phyloP scores from a whole-genome alignment of 1,284 basidiomycete genomes.

The Coniophora puteana region DNA sequence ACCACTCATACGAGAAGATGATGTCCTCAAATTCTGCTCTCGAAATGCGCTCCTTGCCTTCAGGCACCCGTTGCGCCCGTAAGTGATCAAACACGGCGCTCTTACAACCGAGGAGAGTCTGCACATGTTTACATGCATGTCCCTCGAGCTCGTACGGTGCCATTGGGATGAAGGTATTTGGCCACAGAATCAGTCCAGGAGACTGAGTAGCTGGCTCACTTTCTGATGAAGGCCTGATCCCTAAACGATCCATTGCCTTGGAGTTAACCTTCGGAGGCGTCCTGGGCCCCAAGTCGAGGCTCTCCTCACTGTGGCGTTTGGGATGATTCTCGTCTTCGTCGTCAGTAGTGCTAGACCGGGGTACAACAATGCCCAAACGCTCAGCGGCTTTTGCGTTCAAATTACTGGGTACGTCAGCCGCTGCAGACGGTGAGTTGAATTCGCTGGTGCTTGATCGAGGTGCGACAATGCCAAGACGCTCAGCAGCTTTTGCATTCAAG shows the following conservation, averaged over 20 bases:
- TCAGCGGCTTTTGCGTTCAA: neutral
- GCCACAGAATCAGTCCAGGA: slow-evolving; percentile 51
- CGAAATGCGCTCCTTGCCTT: slow-evolving; percentile 34
- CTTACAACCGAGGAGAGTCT: slow-evolving; percentile 58
- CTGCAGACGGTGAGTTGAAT: neutral
- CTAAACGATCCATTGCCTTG: slow-evolving; percentile 41
- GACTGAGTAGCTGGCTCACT: slow-evolving; percentile 32
- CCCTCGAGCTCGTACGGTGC: slow-evolving; percentile 59
- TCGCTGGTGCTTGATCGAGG: no score
- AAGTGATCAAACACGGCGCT: slow-evolving; percentile 52
- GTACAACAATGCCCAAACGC: slow-evolving; percentile 3
- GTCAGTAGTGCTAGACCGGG: neutral
- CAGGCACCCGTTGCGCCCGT: slow-evolving; percentile 23
- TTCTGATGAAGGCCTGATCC: slow-evolving; percentile 23
- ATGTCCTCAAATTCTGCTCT: slow-evolving; percentile 47
- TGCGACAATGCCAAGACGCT: no score
- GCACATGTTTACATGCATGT: slow-evolving; percentile 63
- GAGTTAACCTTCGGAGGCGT: slow-evolving; percentile 31
- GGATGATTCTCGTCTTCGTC: slow-evolving; percentile 2
- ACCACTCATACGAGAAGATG: slow-evolving; percentile 71
- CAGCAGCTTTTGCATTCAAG: no score
- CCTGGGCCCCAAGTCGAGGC: slow-evolving; percentile 10
- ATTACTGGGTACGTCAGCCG: neutral
- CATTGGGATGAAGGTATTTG: slow-evolving; percentile 55
- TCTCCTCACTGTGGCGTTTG: slow-evolving; percentile 26